These are phyloP conservation scores for Termitomyces sp. DNA, from an alignment of 768 basidiomycete species.

Conservation along the genomic window DNA sequence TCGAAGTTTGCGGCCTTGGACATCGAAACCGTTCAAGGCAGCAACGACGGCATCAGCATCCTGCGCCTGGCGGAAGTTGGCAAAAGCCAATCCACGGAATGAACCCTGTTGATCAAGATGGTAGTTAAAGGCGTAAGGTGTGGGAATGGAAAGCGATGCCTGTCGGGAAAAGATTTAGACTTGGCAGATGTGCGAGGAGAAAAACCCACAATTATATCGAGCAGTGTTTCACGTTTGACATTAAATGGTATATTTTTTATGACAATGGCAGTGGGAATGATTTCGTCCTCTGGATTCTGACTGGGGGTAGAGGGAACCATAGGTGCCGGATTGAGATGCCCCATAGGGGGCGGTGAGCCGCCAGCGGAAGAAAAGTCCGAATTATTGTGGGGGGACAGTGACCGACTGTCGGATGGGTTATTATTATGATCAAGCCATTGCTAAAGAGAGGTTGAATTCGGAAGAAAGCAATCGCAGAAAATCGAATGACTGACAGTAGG, in stretches of 20 bases:
- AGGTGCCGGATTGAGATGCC: slow-evolving; percentile 39
- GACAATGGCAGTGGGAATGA: slow-evolving; percentile 98
- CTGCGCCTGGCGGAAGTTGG: slow-evolving; percentile 87
- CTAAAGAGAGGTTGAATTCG: slow-evolving; percentile 32
- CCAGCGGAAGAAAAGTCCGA: slow-evolving; percentile 87
- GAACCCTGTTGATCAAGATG: slow-evolving; percentile 95
- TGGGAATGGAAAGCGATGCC: slow-evolving; percentile 90
- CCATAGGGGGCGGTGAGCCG: slow-evolving; percentile 65
- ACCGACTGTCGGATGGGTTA: slow-evolving; percentile 56
- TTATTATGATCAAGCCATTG: slow-evolving; percentile 80
- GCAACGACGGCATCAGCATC: slow-evolving; percentile 96
- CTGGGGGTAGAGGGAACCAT: slow-evolving; percentile 46
- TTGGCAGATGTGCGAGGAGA: background rate
- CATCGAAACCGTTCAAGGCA: slow-evolving; percentile 93
- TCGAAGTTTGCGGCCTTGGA: slow-evolving; percentile 93
- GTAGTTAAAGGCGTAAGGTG: slow-evolving; percentile 99
- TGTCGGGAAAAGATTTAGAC: slow-evolving; percentile 24
- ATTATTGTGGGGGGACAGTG: slow-evolving; percentile 81
- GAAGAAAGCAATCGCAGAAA: slow-evolving; percentile 13
- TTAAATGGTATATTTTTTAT: slow-evolving; percentile 99
- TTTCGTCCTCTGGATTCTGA: slow-evolving; percentile 71
- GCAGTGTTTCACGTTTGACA: slow-evolving; percentile 92
- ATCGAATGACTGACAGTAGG: slow-evolving; percentile 57
- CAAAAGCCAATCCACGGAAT: slow-evolving; percentile 96
- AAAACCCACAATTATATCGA: slow-evolving; percentile 87